These are phyloP conservation scores for Corylus americana DNA, from an alignment of 306 rosid species.

Conservation along the genomic window DNA sequence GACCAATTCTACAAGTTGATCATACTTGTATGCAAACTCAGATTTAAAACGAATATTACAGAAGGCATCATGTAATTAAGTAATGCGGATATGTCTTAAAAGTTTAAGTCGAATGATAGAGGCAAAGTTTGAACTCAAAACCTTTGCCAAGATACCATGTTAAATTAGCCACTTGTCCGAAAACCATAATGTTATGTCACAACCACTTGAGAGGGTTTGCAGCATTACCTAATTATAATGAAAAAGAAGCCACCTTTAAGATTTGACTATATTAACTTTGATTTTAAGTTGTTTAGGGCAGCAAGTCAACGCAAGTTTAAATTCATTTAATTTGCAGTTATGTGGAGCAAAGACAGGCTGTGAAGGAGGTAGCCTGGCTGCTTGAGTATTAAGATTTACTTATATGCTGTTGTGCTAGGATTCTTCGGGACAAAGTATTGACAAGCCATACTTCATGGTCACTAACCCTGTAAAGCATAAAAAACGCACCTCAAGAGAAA, in stretches of 20 bases:
- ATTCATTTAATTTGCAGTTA: conserved; percentile 40
- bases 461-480: conserved; percentile 26
- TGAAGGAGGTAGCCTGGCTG: conserved; percentile 36
- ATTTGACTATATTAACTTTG: conserved; percentile 17
- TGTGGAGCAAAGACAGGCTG: conserved; percentile 51
- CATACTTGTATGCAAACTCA: neutral
- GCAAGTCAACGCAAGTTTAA: conserved; percentile 30
- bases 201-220: neutral
- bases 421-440: conserved; percentile 39
- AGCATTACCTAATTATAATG: neutral
- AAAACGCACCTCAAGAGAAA: neutral
- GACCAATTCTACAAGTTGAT: neutral
- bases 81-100: neutral
- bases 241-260: neutral
- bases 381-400: conserved; percentile 27
- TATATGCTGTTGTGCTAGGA: conserved; percentile 48
- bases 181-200: neutral
- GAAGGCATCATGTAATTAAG: neutral
- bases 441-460: conserved; percentile 33
- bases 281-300: neutral
- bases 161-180: too few relatives aligned
- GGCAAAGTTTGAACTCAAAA: too few relatives aligned
- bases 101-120: too few relatives aligned
- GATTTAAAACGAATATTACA: neutral
- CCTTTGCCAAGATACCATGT: too few relatives aligned